Evolutionary conservation across 192 early-diverging fungal genomes (phyloP).

Genomic region (Coemansia sp.): DNA sequence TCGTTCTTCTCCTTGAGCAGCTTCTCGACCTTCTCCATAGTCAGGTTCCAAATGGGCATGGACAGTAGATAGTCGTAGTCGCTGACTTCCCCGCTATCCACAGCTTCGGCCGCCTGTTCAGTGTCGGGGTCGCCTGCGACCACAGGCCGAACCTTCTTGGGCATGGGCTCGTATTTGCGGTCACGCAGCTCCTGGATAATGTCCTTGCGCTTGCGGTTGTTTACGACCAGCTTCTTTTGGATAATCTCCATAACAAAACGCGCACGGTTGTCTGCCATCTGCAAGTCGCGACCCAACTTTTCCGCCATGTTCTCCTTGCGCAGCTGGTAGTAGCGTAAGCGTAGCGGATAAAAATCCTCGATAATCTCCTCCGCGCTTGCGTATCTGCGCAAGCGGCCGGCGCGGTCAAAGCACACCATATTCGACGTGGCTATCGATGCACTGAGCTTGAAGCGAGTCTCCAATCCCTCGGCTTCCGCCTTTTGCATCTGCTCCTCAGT

Average conservation of each 20-base stretch:
- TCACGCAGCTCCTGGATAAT: conserved; percentile 72
- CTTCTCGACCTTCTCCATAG: conserved; percentile 81
- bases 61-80: conserved; percentile 85
- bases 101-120: conserved; percentile 37
- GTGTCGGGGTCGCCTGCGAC: conserved; percentile 57
- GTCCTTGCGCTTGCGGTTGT: conserved; percentile 82
- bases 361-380: conserved; percentile 75
- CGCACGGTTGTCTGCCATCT: conserved; percentile 77
- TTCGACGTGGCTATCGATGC: conserved; percentile 78
- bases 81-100: conserved; percentile 22
- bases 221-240: conserved; percentile 73
- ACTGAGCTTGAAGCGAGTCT: conserved; percentile 79
- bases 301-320: conserved; percentile 78
- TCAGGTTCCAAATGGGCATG: conserved; percentile 91
- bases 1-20: conserved; percentile 67
- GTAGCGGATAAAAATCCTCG: conserved; percentile 84
- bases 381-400: conserved; percentile 85
- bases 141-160: conserved; percentile 49
- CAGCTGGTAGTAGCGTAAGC: conserved; percentile 82
- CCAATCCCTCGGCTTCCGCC: conserved; percentile 77
- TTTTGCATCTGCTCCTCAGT: conserved; percentile 67
- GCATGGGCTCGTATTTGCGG: conserved; percentile 68
- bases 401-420: conserved; percentile 91
- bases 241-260: conserved; percentile 92
- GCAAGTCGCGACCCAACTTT: conserved; percentile 66